Evolutionary conservation across 1,284 basidiomycete species (phyloP).

Genomic region (Melampsora americana): DNA sequence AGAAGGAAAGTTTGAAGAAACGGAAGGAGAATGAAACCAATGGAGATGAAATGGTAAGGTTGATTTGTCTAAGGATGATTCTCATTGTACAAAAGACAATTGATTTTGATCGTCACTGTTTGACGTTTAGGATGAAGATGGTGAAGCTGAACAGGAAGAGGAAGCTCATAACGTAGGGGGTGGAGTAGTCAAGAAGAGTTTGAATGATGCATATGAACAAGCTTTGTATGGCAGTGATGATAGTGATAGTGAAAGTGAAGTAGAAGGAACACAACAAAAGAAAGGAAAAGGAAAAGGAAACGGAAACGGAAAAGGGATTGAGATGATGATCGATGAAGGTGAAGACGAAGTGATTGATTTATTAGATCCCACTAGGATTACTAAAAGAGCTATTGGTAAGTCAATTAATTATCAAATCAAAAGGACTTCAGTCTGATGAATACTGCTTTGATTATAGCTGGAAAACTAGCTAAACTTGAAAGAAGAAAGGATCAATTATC

Average conservation of each 20-base stretch:
- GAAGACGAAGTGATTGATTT: slow-evolving; percentile 95
- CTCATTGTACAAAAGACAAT: slow-evolving; percentile 25
- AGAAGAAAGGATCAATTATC: slow-evolving; percentile 56
- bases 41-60: slow-evolving; percentile 59
- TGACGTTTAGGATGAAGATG: too few species aligned
- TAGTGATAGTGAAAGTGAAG: slow-evolving; percentile 71
- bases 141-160: too few species aligned
- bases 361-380: slow-evolving; percentile 67
- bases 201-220: slow-evolving; percentile 80
- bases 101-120: not conserved
- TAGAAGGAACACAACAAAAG: slow-evolving; percentile 60
- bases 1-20: slow-evolving; percentile 26
- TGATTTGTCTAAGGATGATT: slow-evolving; percentile 33
- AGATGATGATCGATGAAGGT: slow-evolving; percentile 68
- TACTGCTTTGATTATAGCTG: slow-evolving; percentile 15
- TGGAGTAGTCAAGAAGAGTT: slow-evolving; percentile 38
- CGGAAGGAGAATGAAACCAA: slow-evolving; percentile 59
- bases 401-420: too few species aligned
- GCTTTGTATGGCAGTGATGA: slow-evolving; percentile 80
- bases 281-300: slow-evolving; percentile 50
- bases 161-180: too few species aligned
- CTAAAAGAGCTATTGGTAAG: slow-evolving; percentile 72
- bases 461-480: slow-evolving; percentile 55
- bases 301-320: too few species aligned
- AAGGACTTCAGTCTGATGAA: too few species aligned